Conservation (phyloP, 1,139 yeast genomes). For the Candida neerlandica region DNA sequence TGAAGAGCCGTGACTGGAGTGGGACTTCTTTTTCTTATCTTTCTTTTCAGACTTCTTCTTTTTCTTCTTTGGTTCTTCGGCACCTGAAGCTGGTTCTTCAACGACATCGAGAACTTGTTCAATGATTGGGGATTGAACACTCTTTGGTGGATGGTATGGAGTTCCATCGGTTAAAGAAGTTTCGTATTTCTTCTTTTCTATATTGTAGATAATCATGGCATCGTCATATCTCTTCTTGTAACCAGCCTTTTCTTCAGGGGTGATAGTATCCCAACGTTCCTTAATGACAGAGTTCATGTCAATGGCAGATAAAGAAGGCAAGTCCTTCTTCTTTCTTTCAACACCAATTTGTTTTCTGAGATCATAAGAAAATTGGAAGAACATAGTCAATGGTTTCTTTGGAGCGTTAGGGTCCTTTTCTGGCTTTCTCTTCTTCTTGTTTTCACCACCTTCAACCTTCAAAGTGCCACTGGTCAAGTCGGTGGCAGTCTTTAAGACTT, state of each 20-base stretch:
- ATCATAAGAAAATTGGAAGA: conserved; percentile 73
- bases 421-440: conserved; percentile 51
- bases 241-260: conserved; percentile 66
- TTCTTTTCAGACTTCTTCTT: conserved; percentile 20
- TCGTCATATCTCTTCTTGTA: conserved; percentile 77
- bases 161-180: conserved; percentile 21
- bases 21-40: conserved; percentile 24
- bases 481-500: conserved; percentile 22
- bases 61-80: conserved; percentile 12
- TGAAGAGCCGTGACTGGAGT: conserved; percentile 6
- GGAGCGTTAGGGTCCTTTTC: conserved; percentile 62
- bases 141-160: conserved; percentile 14
- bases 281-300: conserved; percentile 81
- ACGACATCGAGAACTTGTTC: conserved; percentile 8
- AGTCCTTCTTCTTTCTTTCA: conserved; percentile 61
- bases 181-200: conserved; percentile 64
- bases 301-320: conserved; percentile 66
- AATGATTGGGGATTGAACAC: conserved; percentile 25
- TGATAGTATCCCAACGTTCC: conserved; percentile 71
- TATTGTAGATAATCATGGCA: conserved; percentile 65
- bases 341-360: conserved; percentile 65
- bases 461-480: conserved; percentile 19
- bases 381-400: conserved; percentile 73
- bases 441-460: conserved; percentile 24
- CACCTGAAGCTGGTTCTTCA: conserved; percentile 4